Evolutionary conservation across 345 rosid species (phyloP).

Genomic region (Populus nigra): DNA sequence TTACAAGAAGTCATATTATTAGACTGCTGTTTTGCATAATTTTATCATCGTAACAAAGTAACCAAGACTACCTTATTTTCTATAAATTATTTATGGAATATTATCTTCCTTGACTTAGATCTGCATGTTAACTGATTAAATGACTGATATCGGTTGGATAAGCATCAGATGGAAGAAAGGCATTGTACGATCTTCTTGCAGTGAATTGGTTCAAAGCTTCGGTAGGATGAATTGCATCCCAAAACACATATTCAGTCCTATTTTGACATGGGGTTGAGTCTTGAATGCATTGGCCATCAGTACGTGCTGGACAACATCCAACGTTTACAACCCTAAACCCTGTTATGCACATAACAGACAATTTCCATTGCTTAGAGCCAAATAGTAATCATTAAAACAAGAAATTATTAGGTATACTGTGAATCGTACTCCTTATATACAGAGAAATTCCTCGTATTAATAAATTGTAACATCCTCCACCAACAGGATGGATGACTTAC

Average conservation of each 20-base stretch:
- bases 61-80: too few relatives aligned
- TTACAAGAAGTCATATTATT: too few relatives aligned
- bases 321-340: constrained; percentile 11
- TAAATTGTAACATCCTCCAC: too few relatives aligned
- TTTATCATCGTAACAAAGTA: too few relatives aligned
- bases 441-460: too few relatives aligned
- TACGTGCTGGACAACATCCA: constrained; percentile 10
- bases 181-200: constrained; percentile 19
- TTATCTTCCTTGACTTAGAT: too few relatives aligned
- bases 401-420: too few relatives aligned
- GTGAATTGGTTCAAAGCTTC: constrained; percentile 14
- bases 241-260: constrained; percentile 14
- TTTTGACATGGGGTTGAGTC: constrained; percentile 9
- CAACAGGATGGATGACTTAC: background rate
- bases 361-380: too few relatives aligned
- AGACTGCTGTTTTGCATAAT: too few relatives aligned
- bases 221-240: constrained; percentile 21
- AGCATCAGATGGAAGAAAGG: constrained; percentile 11
- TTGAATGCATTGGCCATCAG: constrained; percentile 11
- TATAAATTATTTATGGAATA: too few relatives aligned
- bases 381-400: too few relatives aligned
- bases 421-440: too few relatives aligned
- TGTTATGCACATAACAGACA: background rate
- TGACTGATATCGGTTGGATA: constrained; percentile 14
- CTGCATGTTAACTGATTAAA: background rate